Evolutionary conservation across 1,139 yeast genomes (phyloP).

Genomic region (Saccharomyces pastorianus): DNA sequence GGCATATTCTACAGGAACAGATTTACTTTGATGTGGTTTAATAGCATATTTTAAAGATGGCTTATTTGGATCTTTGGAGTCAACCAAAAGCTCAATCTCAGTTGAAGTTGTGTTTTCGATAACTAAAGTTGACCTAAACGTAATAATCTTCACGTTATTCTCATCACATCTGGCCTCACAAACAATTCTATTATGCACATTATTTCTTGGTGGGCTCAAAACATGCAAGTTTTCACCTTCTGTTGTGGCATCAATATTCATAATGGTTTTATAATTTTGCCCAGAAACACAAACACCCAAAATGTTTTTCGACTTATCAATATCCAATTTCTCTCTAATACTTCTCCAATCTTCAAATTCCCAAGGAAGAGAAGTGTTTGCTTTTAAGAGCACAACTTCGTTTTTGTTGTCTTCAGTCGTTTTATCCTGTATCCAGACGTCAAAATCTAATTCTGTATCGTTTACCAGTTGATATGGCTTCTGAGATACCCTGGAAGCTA

Average conservation of each 20-base stretch:
- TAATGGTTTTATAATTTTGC: slow-evolving; percentile 44
- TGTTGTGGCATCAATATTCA: slow-evolving; percentile 54
- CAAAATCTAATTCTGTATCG: slow-evolving; percentile 75
- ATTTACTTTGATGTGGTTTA: slow-evolving; percentile 45
- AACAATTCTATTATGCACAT: slow-evolving; percentile 64
- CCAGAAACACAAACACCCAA: slow-evolving; percentile 54
- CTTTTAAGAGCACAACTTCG: slow-evolving; percentile 37
- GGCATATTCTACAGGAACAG: slow-evolving; percentile 69
- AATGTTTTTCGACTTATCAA: slow-evolving; percentile 51
- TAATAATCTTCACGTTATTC: slow-evolving; percentile 71
- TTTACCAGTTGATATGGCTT: slow-evolving; percentile 76
- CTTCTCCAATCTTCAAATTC: slow-evolving; percentile 90
- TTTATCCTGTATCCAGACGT: slow-evolving; percentile 65
- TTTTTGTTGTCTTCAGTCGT: slow-evolving; percentile 42
- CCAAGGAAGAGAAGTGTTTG: slow-evolving; percentile 63
- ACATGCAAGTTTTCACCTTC: slow-evolving; percentile 79
- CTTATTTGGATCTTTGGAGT: slow-evolving; percentile 16
- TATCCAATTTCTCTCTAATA: slow-evolving; percentile 70
- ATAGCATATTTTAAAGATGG: slow-evolving; percentile 29
- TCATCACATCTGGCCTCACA: slow-evolving; percentile 63
- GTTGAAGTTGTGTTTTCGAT: slow-evolving; percentile 57
- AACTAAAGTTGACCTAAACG: slow-evolving; percentile 65
- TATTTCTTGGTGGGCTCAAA: slow-evolving; percentile 53
- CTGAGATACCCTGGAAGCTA: slow-evolving; percentile 65
- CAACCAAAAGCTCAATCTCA: slow-evolving; percentile 47